These are phyloP conservation scores for Yamadazyma dushanensis DNA, from an alignment of 1,139 yeast genomes.

Conservation along the genomic window DNA sequence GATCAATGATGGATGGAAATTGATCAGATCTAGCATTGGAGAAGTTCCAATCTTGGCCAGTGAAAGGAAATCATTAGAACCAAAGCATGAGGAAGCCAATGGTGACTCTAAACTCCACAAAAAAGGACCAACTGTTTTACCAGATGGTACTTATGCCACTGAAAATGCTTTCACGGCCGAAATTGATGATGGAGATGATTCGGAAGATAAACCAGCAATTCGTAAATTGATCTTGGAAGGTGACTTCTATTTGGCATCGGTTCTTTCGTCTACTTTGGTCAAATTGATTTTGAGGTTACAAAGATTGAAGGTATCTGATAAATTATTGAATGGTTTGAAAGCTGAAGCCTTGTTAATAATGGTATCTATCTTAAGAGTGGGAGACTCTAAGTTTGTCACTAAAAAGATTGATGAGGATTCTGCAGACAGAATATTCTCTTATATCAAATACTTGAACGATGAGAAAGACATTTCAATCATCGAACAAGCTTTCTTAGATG, in stretches of 20 bases:
- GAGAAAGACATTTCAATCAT: constrained; percentile 53
- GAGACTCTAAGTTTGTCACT: constrained; percentile 74
- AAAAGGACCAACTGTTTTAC: constrained; percentile 80
- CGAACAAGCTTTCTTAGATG: constrained; percentile 79
- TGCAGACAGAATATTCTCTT: constrained; percentile 83
- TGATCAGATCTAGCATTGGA: constrained; percentile 79
- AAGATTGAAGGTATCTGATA: constrained; percentile 53
- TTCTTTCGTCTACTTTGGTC: constrained; percentile 82
- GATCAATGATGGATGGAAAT: constrained; percentile 85
- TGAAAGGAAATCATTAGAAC: constrained; percentile 54
- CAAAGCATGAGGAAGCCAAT: constrained; percentile 31
- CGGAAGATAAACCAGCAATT: constrained; percentile 62
- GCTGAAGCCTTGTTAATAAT: constrained; percentile 94
- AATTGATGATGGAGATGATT: constrained; percentile 26
- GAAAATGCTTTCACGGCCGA: constrained; percentile 78
- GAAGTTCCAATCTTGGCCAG: constrained; percentile 86
- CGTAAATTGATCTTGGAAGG: constrained; percentile 83
- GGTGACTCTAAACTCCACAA: constrained; percentile 28
- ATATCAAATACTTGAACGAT: constrained; percentile 75
- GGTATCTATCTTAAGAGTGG: constrained; percentile 89
- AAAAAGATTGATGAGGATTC: constrained; percentile 94
- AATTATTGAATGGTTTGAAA: constrained; percentile 74
- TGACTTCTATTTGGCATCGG: constrained; percentile 88
- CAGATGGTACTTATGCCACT: constrained; percentile 98
- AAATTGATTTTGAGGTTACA: constrained; percentile 82